Conservation (phyloP, 371 early-diverging fungal species). For the Rhizopus sp. region DNA sequence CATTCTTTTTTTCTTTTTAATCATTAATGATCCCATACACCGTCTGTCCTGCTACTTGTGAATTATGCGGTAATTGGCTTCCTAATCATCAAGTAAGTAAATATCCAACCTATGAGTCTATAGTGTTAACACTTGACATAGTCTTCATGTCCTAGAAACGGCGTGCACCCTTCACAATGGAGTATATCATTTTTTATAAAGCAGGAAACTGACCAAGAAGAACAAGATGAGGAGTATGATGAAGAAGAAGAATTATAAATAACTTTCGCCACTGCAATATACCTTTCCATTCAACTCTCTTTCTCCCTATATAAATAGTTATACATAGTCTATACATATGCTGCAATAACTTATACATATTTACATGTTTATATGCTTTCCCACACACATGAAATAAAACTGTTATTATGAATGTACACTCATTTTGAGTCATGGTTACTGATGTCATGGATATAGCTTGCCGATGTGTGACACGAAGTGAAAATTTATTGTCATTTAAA, state of each 20-base stretch:
- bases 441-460: not conserved
- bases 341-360: not conserved
- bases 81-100: conserved; percentile 30
- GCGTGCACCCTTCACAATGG: conserved; percentile 36
- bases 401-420: not conserved
- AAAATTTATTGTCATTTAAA: not conserved
- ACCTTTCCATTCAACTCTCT: not conserved
- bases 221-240: not conserved
- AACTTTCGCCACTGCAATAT: not conserved
- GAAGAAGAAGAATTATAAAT: not conserved
- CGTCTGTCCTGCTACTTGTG: conserved; percentile 34
- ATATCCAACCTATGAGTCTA: not conserved
- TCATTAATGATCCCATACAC: conserved; percentile 11
- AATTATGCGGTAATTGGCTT: conserved; percentile 40
- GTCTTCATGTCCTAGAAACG: conserved; percentile 28
- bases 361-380: not conserved
- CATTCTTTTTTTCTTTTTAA: conserved; percentile 5
- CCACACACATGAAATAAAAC: not conserved
- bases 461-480: not conserved
- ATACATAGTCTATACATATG: no score
- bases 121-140: not conserved
- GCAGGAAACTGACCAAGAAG: not conserved
- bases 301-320: not conserved
- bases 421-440: conserved; percentile 1
- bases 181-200: not conserved